Conservation (phyloP, 305 asterid species). For the Ilex paraguariensis region DNA sequence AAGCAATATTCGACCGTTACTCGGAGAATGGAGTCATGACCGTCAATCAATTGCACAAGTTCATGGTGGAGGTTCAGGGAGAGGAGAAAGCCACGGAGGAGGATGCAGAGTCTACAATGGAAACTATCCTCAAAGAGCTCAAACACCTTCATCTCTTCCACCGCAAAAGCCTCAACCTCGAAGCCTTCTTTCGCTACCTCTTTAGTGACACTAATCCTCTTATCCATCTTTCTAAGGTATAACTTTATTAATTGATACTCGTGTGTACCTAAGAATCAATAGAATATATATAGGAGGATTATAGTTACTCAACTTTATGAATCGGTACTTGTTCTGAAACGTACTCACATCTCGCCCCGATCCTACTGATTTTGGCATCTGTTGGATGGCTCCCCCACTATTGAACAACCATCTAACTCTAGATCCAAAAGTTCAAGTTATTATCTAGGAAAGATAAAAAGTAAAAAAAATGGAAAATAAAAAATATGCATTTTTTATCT, state of each 20-base stretch:
- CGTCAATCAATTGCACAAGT: conserved; percentile 39
- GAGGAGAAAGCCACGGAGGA: conserved; percentile 42
- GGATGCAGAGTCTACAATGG: conserved; percentile 47
- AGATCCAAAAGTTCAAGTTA: too few relatives aligned
- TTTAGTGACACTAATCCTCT: conserved; percentile 48
- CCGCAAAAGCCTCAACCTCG: conserved; percentile 38
- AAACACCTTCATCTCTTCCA: conserved; percentile 56
- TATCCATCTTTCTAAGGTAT: conserved; percentile 50
- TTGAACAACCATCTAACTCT: too few relatives aligned
- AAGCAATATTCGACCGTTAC: conserved; percentile 35
- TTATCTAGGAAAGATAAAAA: too few relatives aligned
- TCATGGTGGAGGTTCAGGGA: conserved; percentile 67
- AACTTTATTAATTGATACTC: not conserved
- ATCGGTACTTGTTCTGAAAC: too few relatives aligned
- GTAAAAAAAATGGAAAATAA: too few relatives aligned
- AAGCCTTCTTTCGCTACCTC: conserved; percentile 50
- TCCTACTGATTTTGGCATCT: too few relatives aligned
- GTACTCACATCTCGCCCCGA: too few relatives aligned
- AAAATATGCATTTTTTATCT: too few relatives aligned
- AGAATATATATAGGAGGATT: too few relatives aligned
- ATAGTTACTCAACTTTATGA: too few relatives aligned
- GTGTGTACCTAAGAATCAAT: too few relatives aligned
- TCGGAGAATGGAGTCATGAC: conserved; percentile 66
- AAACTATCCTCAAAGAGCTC: conserved; percentile 30
- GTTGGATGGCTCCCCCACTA: too few relatives aligned